Evolutionary conservation across 257 asterid species (phyloP).

Genomic region (Capsicum chinense): DNA sequence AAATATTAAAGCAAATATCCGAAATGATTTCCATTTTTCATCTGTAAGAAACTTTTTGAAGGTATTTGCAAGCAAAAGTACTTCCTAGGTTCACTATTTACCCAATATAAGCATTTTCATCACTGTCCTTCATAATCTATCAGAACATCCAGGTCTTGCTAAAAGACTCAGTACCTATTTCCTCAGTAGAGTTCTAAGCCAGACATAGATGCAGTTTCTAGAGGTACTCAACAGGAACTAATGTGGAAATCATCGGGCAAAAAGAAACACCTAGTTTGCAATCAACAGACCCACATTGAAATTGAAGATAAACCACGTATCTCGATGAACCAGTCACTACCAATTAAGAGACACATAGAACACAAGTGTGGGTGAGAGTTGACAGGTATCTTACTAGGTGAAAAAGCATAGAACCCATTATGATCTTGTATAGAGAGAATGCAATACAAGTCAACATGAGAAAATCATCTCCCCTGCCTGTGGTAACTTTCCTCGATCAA

Average conservation of each 20-base stretch:
- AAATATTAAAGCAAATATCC: neutral
- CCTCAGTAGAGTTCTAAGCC: neutral
- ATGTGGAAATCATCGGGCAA: neutral
- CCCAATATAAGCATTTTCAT: neutral
- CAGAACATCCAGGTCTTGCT: neutral
- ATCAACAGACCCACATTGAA: too few relatives aligned
- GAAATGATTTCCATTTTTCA: neutral
- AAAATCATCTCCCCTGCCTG: too few relatives aligned
- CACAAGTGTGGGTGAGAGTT: too few relatives aligned
- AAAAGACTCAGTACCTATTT: neutral
- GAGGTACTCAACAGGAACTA: neutral
- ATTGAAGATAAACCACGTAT: too few relatives aligned
- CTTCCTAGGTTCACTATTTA: conserved; percentile 16
- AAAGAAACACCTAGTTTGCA: neutral
- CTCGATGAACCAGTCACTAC: too few relatives aligned
- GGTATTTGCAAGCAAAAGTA: conserved; percentile 5
- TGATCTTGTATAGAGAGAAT: too few relatives aligned
- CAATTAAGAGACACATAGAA: too few relatives aligned
- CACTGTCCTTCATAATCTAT: neutral
- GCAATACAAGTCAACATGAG: too few relatives aligned
- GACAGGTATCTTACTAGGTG: too few relatives aligned
- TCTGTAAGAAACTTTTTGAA: neutral
- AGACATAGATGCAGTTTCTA: neutral
- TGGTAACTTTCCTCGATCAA: too few relatives aligned
- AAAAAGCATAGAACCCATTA: too few relatives aligned